Percentiles rank a stretch among this genome's conserved stretches.
Conservation (phyloP, 441 rosid genomes). For the Geranium incanum region DNA sequence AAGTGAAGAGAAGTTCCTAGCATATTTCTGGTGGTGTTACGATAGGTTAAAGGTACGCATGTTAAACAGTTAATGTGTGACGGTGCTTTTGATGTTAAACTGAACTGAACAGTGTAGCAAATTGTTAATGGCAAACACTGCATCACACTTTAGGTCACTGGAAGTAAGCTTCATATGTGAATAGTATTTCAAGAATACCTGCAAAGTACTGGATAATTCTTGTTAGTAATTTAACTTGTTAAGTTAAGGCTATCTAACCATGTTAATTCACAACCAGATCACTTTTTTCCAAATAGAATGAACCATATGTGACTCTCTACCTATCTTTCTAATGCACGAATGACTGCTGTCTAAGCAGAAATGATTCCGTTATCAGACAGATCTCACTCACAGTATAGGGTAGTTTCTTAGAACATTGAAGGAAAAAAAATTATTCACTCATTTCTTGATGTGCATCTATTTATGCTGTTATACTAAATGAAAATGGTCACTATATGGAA, state of each 20-base stretch:
- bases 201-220: background rate
- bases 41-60: conserved; percentile 68
- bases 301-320: background rate
- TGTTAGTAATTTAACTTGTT: too few relatives aligned
- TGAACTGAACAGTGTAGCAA: background rate
- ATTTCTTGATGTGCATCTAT: background rate
- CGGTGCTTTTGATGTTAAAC: background rate
- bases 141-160: background rate
- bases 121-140: background rate
- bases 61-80: background rate
- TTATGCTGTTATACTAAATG: background rate
- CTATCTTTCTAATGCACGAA: background rate
- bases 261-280: background rate
- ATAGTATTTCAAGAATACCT: background rate
- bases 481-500: background rate
- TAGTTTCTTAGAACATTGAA: background rate
- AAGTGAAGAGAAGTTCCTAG: conserved; percentile 76
- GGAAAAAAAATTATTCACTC: background rate
- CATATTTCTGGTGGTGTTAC: conserved; percentile 98
- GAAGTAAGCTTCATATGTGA: background rate
- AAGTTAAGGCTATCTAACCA: background rate
- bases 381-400: too few relatives aligned
- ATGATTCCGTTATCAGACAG: background rate
- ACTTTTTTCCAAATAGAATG: background rate
- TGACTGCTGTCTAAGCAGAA: background rate